phyloP scores from a whole-genome alignment of 768 basidiomycete species.

The Coprinopsis sp. region DNA sequence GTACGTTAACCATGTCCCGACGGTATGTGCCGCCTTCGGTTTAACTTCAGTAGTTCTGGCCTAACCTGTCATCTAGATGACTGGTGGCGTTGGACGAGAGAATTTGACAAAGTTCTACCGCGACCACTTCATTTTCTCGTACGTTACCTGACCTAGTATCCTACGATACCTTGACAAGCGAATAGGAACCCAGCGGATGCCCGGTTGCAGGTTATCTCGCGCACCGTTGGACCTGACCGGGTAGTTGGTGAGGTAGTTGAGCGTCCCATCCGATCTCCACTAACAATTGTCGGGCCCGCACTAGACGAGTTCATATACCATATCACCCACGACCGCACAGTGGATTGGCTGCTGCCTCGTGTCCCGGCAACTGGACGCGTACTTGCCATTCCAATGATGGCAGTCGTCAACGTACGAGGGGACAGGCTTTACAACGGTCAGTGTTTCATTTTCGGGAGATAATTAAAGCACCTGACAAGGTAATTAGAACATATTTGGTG shows the following conservation, averaged over 20 bases:
- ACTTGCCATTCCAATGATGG: slow-evolving; percentile 47
- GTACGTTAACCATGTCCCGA: slow-evolving; percentile 58
- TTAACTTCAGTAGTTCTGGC: background rate
- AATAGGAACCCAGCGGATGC: slow-evolving; percentile 46
- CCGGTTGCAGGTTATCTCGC: slow-evolving; percentile 39
- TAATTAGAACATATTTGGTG: slow-evolving; percentile 48
- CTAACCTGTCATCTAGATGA: slow-evolving; percentile 33
- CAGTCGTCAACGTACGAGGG: slow-evolving; percentile 46
- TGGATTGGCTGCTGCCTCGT: slow-evolving; percentile 49
- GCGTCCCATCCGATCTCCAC: background rate
- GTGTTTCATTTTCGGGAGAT: background rate
- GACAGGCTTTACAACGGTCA: slow-evolving; percentile 15
- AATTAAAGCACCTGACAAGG: too few relatives aligned
- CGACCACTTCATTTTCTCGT: slow-evolving; percentile 53
- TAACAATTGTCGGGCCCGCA: background rate
- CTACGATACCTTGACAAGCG: background rate
- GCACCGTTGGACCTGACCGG: slow-evolving; percentile 47
- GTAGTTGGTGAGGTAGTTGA: slow-evolving; percentile 38
- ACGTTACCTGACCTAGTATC: slow-evolving; percentile 11
- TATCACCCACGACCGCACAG: slow-evolving; percentile 38
- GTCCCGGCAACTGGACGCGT: slow-evolving; percentile 49
- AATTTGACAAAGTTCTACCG: slow-evolving; percentile 49
- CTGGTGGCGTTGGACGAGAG: slow-evolving; percentile 50
- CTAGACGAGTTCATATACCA: slow-evolving; percentile 49
- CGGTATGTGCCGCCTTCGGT: slow-evolving; percentile 26